Evolutionary conservation across 31 red algal genomes (phyloP), one percentile per base, ranked within the genome.

Genomic region (Asparagopsis taxiformis): DNA sequence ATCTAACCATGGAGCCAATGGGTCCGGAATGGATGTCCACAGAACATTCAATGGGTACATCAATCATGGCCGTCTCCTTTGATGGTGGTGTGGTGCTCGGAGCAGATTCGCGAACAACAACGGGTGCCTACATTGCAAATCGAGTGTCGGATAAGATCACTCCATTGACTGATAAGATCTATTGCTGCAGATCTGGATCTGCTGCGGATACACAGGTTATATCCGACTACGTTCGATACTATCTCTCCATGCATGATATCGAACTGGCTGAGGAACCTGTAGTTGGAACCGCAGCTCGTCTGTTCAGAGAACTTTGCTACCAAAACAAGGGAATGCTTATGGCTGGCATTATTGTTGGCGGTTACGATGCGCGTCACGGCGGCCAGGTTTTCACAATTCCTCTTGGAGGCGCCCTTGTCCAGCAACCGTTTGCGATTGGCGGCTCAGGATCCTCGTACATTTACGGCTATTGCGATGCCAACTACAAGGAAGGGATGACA

Each of bases 171-270:
- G 91, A 94, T 33, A 74, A 84, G 59, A 92, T 99, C 34, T 99
- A 72, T 51, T 94, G 91, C 70, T 94, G 91, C 68, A 87, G 96
- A 19, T 99, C 96, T 13, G 96, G 96, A 33, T 95, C 91, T 34
- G 96, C 96, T 20, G 96, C 96, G 0, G 96, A 99, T 51, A 99
- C 96, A 26, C 96, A 99, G 74, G 68, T 87, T 30, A 91, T 99
- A 24, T 82, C 92, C 0, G 96, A 99, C 41, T 92, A 92, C 56
- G 96, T 99, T 23, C 87, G 91, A 33, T 91, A 97, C 64, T 99
- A 99, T 67, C 36, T 89, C 6, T 78, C 80, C 32, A 89, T 87
- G 91, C 95, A 94, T 43, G 60, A 75, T 2, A 67, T 98, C 51
- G 95, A 98, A 77, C 37, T 92, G 38, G 74, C 65, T 43, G 62